Evolutionary conservation across 257 asterid genomes (phyloP), one percentile per base, ranked within the genome.

Genomic region (Capsicum pubescens): DNA sequence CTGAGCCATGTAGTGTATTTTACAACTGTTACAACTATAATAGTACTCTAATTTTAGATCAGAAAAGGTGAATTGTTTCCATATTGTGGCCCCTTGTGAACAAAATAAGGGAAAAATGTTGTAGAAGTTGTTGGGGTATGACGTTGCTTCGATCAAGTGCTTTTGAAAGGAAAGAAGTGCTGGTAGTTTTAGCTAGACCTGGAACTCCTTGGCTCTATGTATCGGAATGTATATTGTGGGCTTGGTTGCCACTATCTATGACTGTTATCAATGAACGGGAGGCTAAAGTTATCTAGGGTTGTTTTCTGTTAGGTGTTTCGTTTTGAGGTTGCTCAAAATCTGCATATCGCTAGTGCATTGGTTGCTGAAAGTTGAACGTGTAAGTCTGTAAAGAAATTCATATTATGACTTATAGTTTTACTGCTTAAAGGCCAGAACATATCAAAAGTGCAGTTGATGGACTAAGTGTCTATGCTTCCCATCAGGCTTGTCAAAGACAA

Each of bases 361-460:
- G 61, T 46, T 76, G 81, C 50, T 68, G 17, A 48, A n/a, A 74
- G 60, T 74, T 74, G 21, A 19, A 57, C 39, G 14, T 3, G 21
- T 39, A 68, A 36, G 26, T 7, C 60, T 72, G 7, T 76, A 63
- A 76, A 76, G 9, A 26, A 21, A 54, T 15, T 54, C 15, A 52
- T 52, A 7, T 14, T 26, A 76, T 3, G 48, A 54, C 26, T 4
- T 26, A 54, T 76, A 1, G 26, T 14, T 76, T 76, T 52, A 76
- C 64, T 26, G 15, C 48, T 76, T 21, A 14, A 76, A 52, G 26
- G 81, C 7, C 81, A 76, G 81, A 72, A 50, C 8, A 13, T 12
- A 19, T 3, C 63, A 21, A 76, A 76, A 76, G 12, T 52, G 48
- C 63, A 52, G 63, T 15, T 74, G 80, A 74, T 48, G 81, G 81